Evolutionary conservation across 441 rosid genomes (phyloP), one percentile per base, ranked within the genome.

Genomic region (Euphorbia corollata): DNA sequence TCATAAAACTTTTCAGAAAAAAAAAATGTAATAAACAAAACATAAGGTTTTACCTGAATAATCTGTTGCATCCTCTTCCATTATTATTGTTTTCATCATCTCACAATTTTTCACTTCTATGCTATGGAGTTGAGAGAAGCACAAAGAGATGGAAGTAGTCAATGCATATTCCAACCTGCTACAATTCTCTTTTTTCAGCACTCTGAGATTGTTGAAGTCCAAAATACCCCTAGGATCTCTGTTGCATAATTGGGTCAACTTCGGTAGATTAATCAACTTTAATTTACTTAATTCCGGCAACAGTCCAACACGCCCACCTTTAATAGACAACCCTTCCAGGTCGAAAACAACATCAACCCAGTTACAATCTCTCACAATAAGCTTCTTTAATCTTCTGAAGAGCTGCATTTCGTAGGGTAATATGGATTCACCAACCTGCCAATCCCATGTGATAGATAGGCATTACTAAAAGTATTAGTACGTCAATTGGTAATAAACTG

Each of bases 91-190:
- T 45, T 51, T 20, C 56, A 64, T 64, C 67, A 64, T 48, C 39
- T 30, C 36, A 64, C 67, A 64, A 48, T 50, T 30, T 16, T 4
- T 8, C 19, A 63, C 5, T 16, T 15, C 4, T 8, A 63, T 2
- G 4, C 4, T 15, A 47, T 24, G 8, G 8, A 64, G 67, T 1
- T 30, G 36, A 10, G 18, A 2, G n/a, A 63, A 39, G 30, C 38
- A 55, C 45, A 7, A 65, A 16, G 16, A 71, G 59, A 57, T 39
- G 2, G 73, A 58, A 0, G 19, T 15, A 16, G 75, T 68, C 61
- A 67, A 64, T 7, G 67, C 24, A 64, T 71, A 53, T 61, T 22
- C 64, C 67, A 78, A 12, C 6, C 34, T 48, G 63, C 36, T 30
- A 58, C 71, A 67, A 0, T 58, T 11, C 2, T 19, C 13, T 15